Evolutionary conservation across 2,329 filamentous ascomycete species (phyloP).

Genomic region (Fusarium sambucinum): DNA sequence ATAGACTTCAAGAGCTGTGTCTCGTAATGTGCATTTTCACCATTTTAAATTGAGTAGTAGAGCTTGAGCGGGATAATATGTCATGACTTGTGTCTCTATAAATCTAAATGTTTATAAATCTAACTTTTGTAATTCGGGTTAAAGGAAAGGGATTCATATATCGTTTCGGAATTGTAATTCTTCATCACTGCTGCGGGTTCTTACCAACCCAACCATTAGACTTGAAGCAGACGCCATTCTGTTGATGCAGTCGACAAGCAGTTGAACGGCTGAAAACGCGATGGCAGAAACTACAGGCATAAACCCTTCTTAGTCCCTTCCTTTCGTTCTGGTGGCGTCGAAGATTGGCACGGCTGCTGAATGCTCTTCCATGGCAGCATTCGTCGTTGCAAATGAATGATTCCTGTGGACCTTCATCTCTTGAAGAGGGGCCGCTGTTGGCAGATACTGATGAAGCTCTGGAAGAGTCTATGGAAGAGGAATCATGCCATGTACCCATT

Average conservation of each 20-base stretch:
- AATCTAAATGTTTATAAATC: not conserved
- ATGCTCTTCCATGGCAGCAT: conserved; percentile 9
- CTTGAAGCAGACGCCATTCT: conserved; percentile 10
- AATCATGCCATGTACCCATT: not conserved
- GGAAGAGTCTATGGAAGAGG: not conserved
- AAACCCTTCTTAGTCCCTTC: conserved; percentile 3
- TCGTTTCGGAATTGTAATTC: not conserved
- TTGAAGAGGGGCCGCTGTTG: not conserved
- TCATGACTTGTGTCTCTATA: conserved; percentile 4
- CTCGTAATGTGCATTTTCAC: not conserved
- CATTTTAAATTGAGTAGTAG: not conserved
- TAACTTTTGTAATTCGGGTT: not conserved
- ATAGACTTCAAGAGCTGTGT: too few relatives aligned
- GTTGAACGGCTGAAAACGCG: conserved; percentile 6
- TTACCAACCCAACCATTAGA: not conserved
- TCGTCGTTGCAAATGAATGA: conserved; percentile 4
- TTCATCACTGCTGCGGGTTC: not conserved
- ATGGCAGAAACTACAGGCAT: conserved; percentile 2
- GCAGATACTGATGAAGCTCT: conserved; percentile 6
- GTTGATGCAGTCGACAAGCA: conserved; percentile 4
- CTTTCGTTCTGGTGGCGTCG: conserved; percentile 10
- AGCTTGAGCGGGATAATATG: not conserved
- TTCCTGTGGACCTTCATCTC: not conserved
- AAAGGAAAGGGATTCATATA: not conserved
- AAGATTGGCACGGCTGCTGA: conserved; percentile 12